phyloP scores from a whole-genome alignment of 83 land plant genomes.

The Picea abies region DNA sequence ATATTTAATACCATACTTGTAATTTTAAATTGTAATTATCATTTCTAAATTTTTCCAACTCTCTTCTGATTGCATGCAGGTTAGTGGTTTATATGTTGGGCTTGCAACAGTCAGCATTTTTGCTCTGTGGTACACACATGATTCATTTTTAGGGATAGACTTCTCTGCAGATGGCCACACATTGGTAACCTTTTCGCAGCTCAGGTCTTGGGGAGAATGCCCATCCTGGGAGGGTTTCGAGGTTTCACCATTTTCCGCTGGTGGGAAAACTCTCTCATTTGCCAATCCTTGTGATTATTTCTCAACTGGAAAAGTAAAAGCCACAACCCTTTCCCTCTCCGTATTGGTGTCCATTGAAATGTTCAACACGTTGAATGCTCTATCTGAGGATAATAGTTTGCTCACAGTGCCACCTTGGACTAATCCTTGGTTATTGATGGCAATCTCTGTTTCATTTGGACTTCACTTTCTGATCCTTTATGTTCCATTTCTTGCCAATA shows the following conservation, averaged over 20 bases:
- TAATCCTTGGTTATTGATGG: slow-evolving; percentile 45
- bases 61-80: slow-evolving; percentile 6
- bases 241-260: slow-evolving; percentile 35
- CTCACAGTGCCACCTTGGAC: slow-evolving; percentile 52
- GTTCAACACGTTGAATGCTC: slow-evolving; percentile 56
- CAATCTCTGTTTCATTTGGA: slow-evolving; percentile 42
- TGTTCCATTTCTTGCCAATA: slow-evolving; percentile 39
- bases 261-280: slow-evolving; percentile 31
- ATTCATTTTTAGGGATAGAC: slow-evolving; percentile 77
- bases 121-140: slow-evolving; percentile 80
- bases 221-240: slow-evolving; percentile 41
- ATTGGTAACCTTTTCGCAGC: slow-evolving; percentile 72
- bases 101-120: slow-evolving; percentile 84
- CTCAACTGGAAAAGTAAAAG: slow-evolving; percentile 48
- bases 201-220: slow-evolving; percentile 46
- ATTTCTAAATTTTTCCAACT: background rate
- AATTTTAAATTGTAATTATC: background rate
- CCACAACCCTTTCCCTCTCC: slow-evolving; percentile 44
- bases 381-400: slow-evolving; percentile 48
- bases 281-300: slow-evolving; percentile 47
- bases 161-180: slow-evolving; percentile 72
- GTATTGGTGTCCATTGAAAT: slow-evolving; percentile 53
- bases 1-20: background rate
- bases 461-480: slow-evolving; percentile 50
- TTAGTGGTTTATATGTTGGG: slow-evolving; percentile 83